Evolutionary conservation across 352 stramenopile genomes (phyloP), one percentile per base, ranked within the genome.

Genomic region (Globisporangium emineosum): DNA sequence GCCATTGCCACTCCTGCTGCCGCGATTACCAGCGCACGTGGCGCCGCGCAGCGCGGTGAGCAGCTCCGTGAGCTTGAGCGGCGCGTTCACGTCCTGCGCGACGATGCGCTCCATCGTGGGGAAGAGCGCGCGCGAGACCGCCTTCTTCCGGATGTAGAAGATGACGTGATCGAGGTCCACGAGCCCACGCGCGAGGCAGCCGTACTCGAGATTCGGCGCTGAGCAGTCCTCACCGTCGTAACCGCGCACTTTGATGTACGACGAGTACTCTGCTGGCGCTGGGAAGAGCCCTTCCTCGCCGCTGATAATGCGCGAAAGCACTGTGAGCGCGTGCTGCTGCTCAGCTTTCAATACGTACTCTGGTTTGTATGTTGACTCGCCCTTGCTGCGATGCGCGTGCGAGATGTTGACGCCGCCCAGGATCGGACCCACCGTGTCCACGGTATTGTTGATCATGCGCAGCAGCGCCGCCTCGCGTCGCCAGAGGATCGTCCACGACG

Each of bases 371-470:
- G 51, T 37, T 8, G 37, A 66, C 65, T 88, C 74, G 3, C 58
- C 63, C 1, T 69, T 65, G 8, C 61, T 45, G 40, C 67, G 71
- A 45, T 93, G 81, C 17, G 81, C 77, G 53, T 89, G 73, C 6
- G 81, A 89, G 27, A 81, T 68, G 45, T 91, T 84, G 33, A 85
- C 73, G 25, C 79, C 78, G 6, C 83, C 83, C 2, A 93, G 67
- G 67, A 88, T 68, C 5, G 78, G 77, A 27, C 60, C 57, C n/a
- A 81, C 62, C 1, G 59, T 68, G 21, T 65, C 64, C 55, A 89
- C 73, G 0, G 77, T 72, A 10, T 32, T 21, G 42, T 81, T 79
- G 50, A 90, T 65, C 37, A 88, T 65, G 5, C 49, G 57, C 25
- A 93, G 60, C 27, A 84, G 55, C 43, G 64, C 43, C 4, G 35